Conservation (phyloP, 2,329 filamentous ascomycete genomes). For the Fusarium metavorans region DNA sequence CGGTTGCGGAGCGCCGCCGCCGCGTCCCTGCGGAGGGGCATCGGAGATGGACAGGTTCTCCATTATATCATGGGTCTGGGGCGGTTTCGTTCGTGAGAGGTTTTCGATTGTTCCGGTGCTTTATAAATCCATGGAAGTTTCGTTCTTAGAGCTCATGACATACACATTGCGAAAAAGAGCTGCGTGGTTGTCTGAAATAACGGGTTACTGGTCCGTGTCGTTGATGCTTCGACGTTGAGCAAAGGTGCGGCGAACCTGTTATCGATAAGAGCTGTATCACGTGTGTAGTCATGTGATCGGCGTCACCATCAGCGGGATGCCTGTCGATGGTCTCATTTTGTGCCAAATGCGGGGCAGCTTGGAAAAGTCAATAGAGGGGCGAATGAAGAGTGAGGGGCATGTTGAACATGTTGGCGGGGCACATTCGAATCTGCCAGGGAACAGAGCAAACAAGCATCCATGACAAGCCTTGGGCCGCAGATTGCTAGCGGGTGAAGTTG, state of each 20-base stretch:
- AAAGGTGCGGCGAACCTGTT: constrained; percentile 29
- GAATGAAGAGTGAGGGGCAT: constrained; percentile 42
- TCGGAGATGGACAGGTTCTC: constrained; percentile 67
- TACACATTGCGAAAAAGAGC: constrained; percentile 37
- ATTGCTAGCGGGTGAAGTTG: constrained; percentile 30
- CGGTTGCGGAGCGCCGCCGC: constrained; percentile 56
- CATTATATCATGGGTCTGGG: constrained; percentile 55
- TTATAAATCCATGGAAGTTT: constrained; percentile 38
- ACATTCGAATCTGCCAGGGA: constrained; percentile 21
- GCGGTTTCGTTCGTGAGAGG: neutral
- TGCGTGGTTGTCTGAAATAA: constrained; percentile 28
- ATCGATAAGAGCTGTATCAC: constrained; percentile 40
- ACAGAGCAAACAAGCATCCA: constrained; percentile 32
- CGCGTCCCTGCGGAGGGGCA: constrained; percentile 56
- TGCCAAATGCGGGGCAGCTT: constrained; percentile 38
- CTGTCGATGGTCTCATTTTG: constrained; percentile 6
- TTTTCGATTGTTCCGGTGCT: constrained; percentile 18
- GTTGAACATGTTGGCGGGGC: constrained; percentile 39
- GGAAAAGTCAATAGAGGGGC: constrained; percentile 38
- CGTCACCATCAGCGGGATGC: constrained; percentile 17
- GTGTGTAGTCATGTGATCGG: constrained; percentile 31
- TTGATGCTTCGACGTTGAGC: constrained; percentile 41
- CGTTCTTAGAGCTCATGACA: constrained; percentile 34
- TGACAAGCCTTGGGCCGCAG: constrained; percentile 31
- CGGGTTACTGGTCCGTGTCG: constrained; percentile 34